A percentile compares a stretch with the other conserved stretches of the same genome.
phyloP scores from a whole-genome alignment of 73 alveolate genomes.

The Blepharisma stoltei region DNA sequence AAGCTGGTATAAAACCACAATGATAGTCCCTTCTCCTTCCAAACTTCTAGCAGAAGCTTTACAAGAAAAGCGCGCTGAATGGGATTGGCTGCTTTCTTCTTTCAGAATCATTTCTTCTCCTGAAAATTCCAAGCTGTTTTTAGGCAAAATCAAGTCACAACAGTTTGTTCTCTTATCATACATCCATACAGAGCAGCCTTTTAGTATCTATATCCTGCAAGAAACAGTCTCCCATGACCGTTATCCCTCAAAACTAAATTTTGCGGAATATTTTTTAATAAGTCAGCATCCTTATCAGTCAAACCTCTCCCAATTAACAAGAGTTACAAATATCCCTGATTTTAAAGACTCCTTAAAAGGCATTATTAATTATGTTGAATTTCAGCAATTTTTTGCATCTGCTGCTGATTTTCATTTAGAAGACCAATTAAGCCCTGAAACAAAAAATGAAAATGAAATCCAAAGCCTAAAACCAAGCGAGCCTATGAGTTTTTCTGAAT shows the following conservation, averaged over 20 bases:
- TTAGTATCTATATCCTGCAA: neutral
- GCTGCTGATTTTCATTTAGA: too few relatives aligned
- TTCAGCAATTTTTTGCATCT: too few relatives aligned
- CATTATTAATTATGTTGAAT: too few relatives aligned
- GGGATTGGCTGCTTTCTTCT: neutral
- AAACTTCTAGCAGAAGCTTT: neutral
- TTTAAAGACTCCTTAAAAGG: too few relatives aligned
- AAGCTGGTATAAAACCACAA: neutral
- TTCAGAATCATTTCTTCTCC: constrained; percentile 13
- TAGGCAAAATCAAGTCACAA: neutral
- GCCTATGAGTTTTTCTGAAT: constrained; percentile 6
- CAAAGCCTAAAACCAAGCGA: too few relatives aligned
- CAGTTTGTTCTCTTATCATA: neutral
- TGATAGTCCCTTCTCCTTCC: neutral
- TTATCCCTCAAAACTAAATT: neutral
- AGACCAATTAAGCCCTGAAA: too few relatives aligned
- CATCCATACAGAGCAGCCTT: neutral
- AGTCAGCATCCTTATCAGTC: neutral
- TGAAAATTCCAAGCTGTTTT: neutral
- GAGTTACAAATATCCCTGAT: too few relatives aligned
- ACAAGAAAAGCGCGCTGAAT: neutral
- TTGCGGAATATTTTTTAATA: neutral
- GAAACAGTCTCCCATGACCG: neutral
- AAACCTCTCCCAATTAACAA: too few relatives aligned
- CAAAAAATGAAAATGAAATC: too few relatives aligned